Evolutionary conservation across 805 yeast species (phyloP).

Genomic region (Sugiyamaella floridensis): DNA sequence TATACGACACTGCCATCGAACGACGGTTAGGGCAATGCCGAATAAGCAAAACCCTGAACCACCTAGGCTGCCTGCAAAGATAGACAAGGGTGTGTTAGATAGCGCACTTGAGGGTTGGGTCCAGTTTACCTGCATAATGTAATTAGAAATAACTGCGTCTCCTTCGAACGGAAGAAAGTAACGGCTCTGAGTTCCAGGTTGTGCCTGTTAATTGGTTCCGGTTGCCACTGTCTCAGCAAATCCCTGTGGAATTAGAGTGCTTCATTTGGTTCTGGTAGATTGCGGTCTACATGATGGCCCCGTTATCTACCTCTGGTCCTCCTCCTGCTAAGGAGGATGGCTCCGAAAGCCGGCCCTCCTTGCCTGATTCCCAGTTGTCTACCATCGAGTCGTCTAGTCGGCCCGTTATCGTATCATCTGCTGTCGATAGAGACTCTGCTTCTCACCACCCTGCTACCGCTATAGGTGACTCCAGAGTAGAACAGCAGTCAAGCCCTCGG

Average conservation of each 20-base stretch:
- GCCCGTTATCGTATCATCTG: slow-evolving; percentile 6
- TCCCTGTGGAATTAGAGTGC: neutral
- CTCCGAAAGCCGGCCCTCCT: neutral
- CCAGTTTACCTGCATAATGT: neutral
- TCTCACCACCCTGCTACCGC: too few species aligned
- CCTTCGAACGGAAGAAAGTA: neutral
- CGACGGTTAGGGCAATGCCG: neutral
- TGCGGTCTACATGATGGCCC: neutral
- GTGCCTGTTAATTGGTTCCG: neutral
- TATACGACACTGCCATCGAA: too few species aligned
- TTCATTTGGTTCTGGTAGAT: neutral
- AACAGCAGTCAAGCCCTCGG: neutral
- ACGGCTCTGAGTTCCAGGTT: neutral
- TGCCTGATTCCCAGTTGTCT: neutral
- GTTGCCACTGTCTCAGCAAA: neutral
- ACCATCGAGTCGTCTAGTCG: neutral
- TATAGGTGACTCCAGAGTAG: too few species aligned
- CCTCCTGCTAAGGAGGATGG: neutral
- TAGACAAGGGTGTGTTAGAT: neutral
- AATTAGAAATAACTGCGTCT: neutral
- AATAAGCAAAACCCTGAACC: neutral
- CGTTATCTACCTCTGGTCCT: neutral
- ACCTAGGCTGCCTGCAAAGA: neutral
- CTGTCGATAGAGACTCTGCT: neutral
- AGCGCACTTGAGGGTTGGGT: neutral